These are phyloP conservation scores for Candida incommunis DNA, from an alignment of 805 yeast genomes.

Conservation along the genomic window DNA sequence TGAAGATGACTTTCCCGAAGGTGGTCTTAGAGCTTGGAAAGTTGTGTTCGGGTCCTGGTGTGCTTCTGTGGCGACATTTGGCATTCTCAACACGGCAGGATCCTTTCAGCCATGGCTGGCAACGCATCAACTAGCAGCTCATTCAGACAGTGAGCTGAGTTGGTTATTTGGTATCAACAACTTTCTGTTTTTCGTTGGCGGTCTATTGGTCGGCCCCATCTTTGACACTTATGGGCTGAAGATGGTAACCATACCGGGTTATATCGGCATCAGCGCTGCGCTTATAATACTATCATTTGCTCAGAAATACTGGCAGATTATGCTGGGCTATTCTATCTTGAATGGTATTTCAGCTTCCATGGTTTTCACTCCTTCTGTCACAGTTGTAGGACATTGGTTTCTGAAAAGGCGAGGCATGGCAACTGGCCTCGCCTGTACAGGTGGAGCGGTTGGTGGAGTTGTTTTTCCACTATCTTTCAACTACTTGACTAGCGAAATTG, in stretches of 20 bases:
- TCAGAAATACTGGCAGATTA: constrained; percentile 40
- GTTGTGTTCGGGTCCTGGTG: constrained; percentile 43
- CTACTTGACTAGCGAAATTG: constrained; percentile 30
- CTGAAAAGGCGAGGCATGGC: constrained; percentile 41
- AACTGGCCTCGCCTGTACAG: constrained; percentile 47
- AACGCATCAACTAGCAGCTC: constrained; percentile 32
- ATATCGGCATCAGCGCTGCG: constrained; percentile 32
- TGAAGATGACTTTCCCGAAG: constrained; percentile 27
- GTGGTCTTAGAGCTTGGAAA: constrained; percentile 40
- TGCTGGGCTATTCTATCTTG: constrained; percentile 38
- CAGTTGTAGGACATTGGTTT: constrained; percentile 53
- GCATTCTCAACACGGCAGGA: constrained; percentile 52
- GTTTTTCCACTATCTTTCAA: constrained; percentile 41
- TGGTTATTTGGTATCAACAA: constrained; percentile 47
- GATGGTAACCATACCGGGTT: constrained; percentile 30
- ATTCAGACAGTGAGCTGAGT: constrained; percentile 36
- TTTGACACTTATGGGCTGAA: constrained; percentile 48
- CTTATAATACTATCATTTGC: constrained; percentile 38
- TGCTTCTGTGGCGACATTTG: constrained; percentile 46
- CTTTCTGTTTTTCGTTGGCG: constrained; percentile 26
- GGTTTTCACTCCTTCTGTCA: constrained; percentile 38
- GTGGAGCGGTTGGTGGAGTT: constrained; percentile 57
- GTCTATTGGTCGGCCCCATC: constrained; percentile 34
- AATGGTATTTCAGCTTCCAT: constrained; percentile 32
- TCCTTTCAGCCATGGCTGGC: constrained; percentile 52